Evolutionary conservation across 139 green algal genomes (phyloP), one percentile per base, ranked within the genome.

Genomic region (Picochlorum sp.): DNA sequence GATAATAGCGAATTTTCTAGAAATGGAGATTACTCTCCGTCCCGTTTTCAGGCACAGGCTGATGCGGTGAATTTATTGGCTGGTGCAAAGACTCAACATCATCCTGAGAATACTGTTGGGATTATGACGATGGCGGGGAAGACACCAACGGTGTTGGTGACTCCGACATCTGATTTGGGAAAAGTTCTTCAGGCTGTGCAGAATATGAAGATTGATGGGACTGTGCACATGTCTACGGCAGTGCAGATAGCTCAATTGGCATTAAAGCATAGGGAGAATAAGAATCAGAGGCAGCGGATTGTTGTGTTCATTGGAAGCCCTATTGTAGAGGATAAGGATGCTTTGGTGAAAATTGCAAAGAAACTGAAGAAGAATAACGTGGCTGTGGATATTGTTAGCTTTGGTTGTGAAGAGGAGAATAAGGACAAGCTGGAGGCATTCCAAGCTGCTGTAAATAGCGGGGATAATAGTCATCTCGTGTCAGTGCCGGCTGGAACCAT

Each of bases 321-420:
- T 2, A 77, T 99, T 34, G 52, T 58, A 31, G 89, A 95, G 73
- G 81, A 89, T 1, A 8, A 24, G 47, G 86, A 94, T 0, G 72
- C 78, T 41, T 78, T 99, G 54, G 80, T 97, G 8, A 93, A 93
- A 76, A 95, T 98, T 28, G 94, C 81, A 31, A 98, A 98, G 84
- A 98, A 98, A 81, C 77, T 99, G 34, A 98, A 98, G 80, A 99
- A 99, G 78, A 99, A 99, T 83, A 98, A 97, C 65, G 91, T 99
- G 21, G 91, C 94, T 2, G 85, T 98, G 23, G 94, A 99, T 70
- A 74, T 99, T 8, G 84, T 99, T 15, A 83, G 64, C 69, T 98
- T 97, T 73, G 92, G 88, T 2, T 77, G 70, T 13, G 71, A 72
- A 65, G 77, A 84, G 45, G 72, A 84, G 11, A 96, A 96, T 60